phyloP scores from a whole-genome alignment of 192 early-diverging fungal genomes.

The Backusella tuberculispora region DNA sequence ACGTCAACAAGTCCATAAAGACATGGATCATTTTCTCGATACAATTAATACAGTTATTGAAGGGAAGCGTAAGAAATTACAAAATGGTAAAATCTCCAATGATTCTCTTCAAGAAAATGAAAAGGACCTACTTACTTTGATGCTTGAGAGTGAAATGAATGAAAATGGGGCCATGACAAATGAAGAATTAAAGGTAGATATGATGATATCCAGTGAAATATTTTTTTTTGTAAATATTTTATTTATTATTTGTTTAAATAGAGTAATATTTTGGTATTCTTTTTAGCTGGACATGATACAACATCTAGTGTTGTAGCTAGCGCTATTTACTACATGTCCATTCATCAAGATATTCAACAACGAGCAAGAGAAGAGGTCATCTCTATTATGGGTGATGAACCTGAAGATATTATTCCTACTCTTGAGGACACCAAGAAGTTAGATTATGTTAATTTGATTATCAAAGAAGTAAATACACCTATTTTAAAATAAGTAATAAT shows the following conservation, averaged over 20 bases:
- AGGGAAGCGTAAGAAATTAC: conserved; percentile 7
- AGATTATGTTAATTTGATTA: conserved; percentile 24
- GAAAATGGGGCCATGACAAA: conserved; percentile 46
- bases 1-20: not conserved
- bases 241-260: conserved; percentile 14
- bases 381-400: conserved; percentile 23
- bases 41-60: conserved; percentile 15
- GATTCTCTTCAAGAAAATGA: conserved; percentile 3
- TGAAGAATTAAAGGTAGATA: conserved; percentile 43
- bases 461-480: conserved; percentile 22
- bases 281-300: conserved; percentile 22
- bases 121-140: conserved; percentile 47
- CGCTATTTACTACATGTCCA: conserved; percentile 52
- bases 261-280: not conserved
- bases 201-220: conserved; percentile 33
- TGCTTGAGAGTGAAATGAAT: conserved; percentile 49
- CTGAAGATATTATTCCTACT: not conserved
- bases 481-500: not conserved
- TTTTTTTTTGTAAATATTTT: conserved; percentile 49
- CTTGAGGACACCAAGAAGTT: conserved; percentile 12
- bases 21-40: not conserved
- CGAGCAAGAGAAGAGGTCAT: conserved; percentile 31
- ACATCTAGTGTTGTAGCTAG: conserved; percentile 36
- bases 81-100: not conserved
- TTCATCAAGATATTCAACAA: conserved; percentile 32